phyloP scores from a whole-genome alignment of 2,329 filamentous ascomycete species.

The Colletotrichum plurivorum region DNA sequence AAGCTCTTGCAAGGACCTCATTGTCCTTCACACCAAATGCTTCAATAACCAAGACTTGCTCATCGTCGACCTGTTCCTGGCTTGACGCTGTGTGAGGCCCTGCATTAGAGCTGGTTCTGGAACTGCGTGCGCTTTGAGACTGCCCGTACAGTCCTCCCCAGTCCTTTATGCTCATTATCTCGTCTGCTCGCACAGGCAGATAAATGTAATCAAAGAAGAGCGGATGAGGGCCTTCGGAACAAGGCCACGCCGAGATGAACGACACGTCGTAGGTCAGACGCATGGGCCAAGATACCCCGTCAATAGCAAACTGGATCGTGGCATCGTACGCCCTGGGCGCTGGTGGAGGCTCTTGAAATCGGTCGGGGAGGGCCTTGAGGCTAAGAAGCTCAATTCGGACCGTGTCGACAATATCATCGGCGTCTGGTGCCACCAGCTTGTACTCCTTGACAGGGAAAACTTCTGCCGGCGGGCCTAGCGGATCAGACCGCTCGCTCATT shows the following conservation, averaged over 20 bases:
- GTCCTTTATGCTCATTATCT: conserved; percentile 75
- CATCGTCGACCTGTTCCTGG: conserved; percentile 65
- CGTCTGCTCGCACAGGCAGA: conserved; percentile 71
- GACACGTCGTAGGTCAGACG: conserved; percentile 74
- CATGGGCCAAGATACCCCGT: conserved; percentile 74
- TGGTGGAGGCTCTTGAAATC: conserved; percentile 41
- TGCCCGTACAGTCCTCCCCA: conserved; percentile 68
- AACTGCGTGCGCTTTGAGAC: conserved; percentile 46
- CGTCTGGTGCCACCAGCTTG: conserved; percentile 69
- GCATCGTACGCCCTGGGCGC: conserved; percentile 70
- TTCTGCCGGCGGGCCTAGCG: conserved; percentile 74
- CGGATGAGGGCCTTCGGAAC: conserved; percentile 74
- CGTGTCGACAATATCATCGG: conserved; percentile 72
- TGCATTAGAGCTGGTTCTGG: conserved; percentile 51
- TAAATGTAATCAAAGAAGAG: conserved; percentile 81
- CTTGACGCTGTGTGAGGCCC: conserved; percentile 42
- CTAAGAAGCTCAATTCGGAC: conserved; percentile 79
- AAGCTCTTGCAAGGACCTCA: conserved; percentile 81
- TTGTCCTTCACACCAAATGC: conserved; percentile 82
- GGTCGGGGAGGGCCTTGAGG: conserved; percentile 62
- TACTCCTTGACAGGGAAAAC: conserved; percentile 79
- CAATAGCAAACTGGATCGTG: conserved; percentile 74
- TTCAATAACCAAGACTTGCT: conserved; percentile 79
- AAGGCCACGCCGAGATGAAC: conserved; percentile 77
- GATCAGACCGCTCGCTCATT: conserved; percentile 78